phyloP scores from a whole-genome alignment of 371 early-diverging fungal species.

The Haplosporangium sp. region DNA sequence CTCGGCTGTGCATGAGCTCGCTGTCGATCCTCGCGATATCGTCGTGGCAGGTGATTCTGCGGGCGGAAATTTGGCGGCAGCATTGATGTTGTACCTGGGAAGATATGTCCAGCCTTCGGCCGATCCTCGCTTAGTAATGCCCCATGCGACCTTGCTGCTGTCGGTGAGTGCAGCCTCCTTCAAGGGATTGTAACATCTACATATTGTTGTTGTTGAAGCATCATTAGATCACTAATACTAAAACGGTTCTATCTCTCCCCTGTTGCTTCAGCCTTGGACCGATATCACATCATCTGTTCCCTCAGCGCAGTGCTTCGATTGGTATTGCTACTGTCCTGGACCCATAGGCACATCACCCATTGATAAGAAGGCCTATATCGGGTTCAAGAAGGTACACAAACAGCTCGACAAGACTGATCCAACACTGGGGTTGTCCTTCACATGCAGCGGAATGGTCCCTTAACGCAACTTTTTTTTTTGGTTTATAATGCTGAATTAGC shows the following conservation, averaged over 20 bases:
- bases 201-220: no score
- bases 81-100: constrained; percentile 45
- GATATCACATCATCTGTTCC: constrained; percentile 37
- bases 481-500: not conserved
- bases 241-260: no score
- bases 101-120: constrained; percentile 44
- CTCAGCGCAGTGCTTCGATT: constrained; percentile 27
- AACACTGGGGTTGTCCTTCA: no score
- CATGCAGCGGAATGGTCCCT: no score
- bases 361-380: constrained; percentile 23
- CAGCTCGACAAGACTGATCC: no score
- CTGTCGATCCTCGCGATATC: constrained; percentile 55
- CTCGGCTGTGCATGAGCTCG: constrained; percentile 8
- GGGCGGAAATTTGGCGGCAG: constrained; percentile 67
- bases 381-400: constrained; percentile 19
- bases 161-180: no score
- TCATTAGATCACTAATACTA: no score
- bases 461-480: not conserved
- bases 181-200: no score
- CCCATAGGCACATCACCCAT: constrained; percentile 25
- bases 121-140: constrained; percentile 18
- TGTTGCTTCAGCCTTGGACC: constrained; percentile 24
- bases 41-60: constrained; percentile 72
- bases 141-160: constrained; percentile 30
- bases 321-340: constrained; percentile 45